A percentile compares a stretch with the other conserved stretches of the same genome.
Conservation (phyloP, 805 yeast genomes). For the Metschnikowia proteae region DNA sequence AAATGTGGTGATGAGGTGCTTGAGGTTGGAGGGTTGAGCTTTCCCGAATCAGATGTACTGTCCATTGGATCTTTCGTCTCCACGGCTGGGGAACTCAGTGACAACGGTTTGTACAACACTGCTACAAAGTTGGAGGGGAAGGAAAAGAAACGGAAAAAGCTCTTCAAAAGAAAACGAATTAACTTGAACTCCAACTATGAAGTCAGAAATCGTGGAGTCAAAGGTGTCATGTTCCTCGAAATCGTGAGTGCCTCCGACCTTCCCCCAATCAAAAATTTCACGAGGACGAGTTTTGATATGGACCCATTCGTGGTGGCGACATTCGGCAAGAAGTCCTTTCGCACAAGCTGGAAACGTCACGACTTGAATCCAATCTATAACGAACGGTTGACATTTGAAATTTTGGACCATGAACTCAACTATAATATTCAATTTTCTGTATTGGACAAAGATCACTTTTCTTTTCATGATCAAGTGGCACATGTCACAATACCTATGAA, state of each 20-base stretch:
- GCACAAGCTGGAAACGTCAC: constrained; percentile 82
- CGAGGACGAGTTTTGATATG: constrained; percentile 83
- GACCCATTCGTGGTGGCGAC: constrained; percentile 94
- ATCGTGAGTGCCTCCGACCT: constrained; percentile 68
- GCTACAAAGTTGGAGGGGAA: constrained; percentile 3
- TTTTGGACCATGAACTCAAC: constrained; percentile 59
- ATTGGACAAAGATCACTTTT: constrained; percentile 78
- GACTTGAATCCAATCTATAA: constrained; percentile 78
- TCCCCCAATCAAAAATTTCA: constrained; percentile 71
- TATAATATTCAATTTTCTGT: constrained; percentile 69
- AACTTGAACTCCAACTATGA: constrained; percentile 27
- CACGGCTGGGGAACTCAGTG: constrained; percentile 3
- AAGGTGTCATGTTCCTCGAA: constrained; percentile 77
- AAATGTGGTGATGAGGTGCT: not conserved
- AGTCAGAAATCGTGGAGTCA: constrained; percentile 36
- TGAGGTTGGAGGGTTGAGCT: not conserved
- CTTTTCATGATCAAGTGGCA: constrained; percentile 83
- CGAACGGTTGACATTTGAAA: constrained; percentile 76
- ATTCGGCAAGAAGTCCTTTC: constrained; percentile 81
- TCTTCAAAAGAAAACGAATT: constrained; percentile 7
- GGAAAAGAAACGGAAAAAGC: constrained; percentile 6
- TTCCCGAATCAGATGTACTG: constrained; percentile 14
- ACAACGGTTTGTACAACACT: constrained; percentile 8
- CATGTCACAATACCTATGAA: constrained; percentile 52
- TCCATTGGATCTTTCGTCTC: constrained; percentile 13